Evolutionary conservation across 2,329 filamentous ascomycete genomes (phyloP), one percentile per base, ranked within the genome.

Genomic region (Neospermospora avenae): DNA sequence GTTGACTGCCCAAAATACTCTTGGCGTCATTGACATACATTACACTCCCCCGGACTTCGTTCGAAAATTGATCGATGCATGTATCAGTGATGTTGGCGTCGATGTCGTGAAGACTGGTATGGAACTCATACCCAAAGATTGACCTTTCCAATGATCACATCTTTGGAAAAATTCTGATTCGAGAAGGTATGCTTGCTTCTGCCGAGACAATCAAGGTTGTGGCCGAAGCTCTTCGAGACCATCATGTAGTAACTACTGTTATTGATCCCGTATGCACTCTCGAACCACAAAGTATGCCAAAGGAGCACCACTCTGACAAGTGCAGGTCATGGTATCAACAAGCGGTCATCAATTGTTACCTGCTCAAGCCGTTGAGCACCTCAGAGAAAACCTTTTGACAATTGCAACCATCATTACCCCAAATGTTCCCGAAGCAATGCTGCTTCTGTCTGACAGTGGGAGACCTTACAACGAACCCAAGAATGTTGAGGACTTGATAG

Each of bases 1-100:
- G 20, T 78, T 99, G 71, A 99, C 95, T n/a, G 93, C 91, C 16
- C 95, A 98, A 72, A 96, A 98, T 75, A 99, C 95, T 0, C 81
- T 84, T 56, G 91, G 91, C 4, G 92, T 98, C 14, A 80, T 85
- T 63, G 91, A 83, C 65, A 91, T 98, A 55, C 91, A 96, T 71
- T 78, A 88, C 58, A 84, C 90, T 7, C 93, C 93, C 0, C 79
- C 90, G 0, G 80, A 81, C 4, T 97, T 98, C 74, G 85, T 97
- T 24, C 80, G 80, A 65, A 90, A 90, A 78, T 91, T 96, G 75
- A 92, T 98, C 61, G 87, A 93, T 76, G 88, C 90, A 24, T 91
- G 89, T 35, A 80, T 96, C 52, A 86, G 86, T 46, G 95, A 98
- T 76, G 84, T 98, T 62, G 89, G 88, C 3, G 87, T 90, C 3